Conservation (phyloP, 2,329 filamentous ascomycete genomes). For the Orbilia blumenaviensis region DNA sequence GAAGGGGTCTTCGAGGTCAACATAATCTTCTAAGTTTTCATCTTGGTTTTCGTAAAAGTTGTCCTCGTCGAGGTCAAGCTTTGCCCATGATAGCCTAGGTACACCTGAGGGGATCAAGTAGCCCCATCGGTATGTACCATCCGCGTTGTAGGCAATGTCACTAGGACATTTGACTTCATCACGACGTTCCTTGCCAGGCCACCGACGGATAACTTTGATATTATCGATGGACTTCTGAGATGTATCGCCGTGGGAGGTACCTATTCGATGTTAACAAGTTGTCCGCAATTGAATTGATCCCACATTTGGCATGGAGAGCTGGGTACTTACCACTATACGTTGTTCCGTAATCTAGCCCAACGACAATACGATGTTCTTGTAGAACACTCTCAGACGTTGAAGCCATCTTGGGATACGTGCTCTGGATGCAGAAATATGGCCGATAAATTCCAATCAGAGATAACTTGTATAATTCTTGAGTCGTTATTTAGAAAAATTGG, state of each 20-base stretch:
- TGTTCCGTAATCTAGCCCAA: conserved; percentile 50
- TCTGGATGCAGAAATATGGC: not conserved
- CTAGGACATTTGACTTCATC: conserved; percentile 50
- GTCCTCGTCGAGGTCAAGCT: conserved; percentile 51
- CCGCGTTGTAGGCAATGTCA: conserved; percentile 44
- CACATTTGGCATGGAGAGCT: no score
- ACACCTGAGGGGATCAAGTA: conserved; percentile 32
- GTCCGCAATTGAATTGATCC: not conserved
- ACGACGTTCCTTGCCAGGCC: conserved; percentile 46
- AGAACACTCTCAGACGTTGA: conserved; percentile 28
- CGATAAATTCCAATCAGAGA: not conserved
- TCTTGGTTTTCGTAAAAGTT: conserved; percentile 49
- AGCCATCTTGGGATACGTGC: conserved; percentile 19
- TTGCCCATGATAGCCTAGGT: conserved; percentile 40
- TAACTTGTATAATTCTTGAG: not conserved
- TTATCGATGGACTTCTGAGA: conserved; percentile 51
- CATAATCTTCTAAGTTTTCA: conserved; percentile 33
- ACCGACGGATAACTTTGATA: conserved; percentile 44
- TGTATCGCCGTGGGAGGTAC: conserved; percentile 39
- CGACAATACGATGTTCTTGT: conserved; percentile 50
- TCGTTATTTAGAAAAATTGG: not conserved
- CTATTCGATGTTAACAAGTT: conserved; percentile 1
- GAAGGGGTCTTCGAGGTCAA: conserved; percentile 36
- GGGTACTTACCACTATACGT: conserved; percentile 48
- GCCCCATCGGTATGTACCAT: conserved; percentile 41